Evolutionary conservation across 169 alveolate species (phyloP).

Genomic region (Plasmodium berghei): DNA sequence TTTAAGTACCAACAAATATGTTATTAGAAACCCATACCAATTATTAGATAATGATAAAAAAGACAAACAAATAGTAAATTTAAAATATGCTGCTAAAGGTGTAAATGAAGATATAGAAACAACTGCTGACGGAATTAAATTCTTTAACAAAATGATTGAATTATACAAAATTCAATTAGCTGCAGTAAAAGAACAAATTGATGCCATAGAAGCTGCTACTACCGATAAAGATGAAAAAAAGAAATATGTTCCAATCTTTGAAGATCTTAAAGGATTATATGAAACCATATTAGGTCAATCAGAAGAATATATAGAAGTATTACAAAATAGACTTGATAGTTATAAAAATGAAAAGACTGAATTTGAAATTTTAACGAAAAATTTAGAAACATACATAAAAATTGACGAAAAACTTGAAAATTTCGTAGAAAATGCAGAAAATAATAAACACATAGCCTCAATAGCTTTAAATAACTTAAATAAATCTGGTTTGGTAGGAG

Average conservation of each 20-base stretch:
- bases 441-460: background rate
- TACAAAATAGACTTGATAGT: background rate
- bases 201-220: background rate
- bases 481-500: background rate
- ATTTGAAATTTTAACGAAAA: background rate
- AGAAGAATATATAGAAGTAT: background rate
- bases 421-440: background rate
- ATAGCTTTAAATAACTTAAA: background rate
- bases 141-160: conserved; percentile 4
- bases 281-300: background rate
- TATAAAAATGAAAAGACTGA: background rate
- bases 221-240: background rate
- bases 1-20: conserved; percentile 9
- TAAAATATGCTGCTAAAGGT: conserved; percentile 5
- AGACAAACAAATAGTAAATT: conserved; percentile 11
- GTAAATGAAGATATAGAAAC: conserved; percentile 18
- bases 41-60: conserved; percentile 27
- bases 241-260: conserved; percentile 27
- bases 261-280: conserved; percentile 13
- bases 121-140: conserved; percentile 1
- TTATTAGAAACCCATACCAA: conserved; percentile 53
- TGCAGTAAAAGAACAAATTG: background rate
- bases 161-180: conserved; percentile 10
- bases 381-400: background rate
- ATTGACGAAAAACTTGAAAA: conserved; percentile 12